Evolutionary conservation across 2,329 filamentous ascomycete species (phyloP), one percentile per base, ranked within the genome.

Genomic region (Zymoseptoria tritici): DNA sequence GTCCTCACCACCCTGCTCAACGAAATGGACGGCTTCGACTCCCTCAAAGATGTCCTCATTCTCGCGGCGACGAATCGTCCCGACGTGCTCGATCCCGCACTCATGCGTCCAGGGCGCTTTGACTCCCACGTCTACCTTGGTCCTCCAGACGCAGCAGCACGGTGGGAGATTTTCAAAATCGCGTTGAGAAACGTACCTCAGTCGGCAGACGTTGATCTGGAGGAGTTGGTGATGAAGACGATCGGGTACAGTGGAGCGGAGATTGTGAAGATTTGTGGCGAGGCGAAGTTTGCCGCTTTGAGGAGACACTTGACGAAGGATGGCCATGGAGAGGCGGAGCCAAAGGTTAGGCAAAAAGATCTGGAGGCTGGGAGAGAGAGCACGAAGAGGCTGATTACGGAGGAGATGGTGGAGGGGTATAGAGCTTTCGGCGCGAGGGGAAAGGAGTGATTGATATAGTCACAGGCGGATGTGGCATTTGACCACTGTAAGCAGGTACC

Each of bases 1-100:
- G 89, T 96, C 52, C 83, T 97, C 13, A 92, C 91, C 0, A 95
- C 92, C 1, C 78, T 97, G 26, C 82, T 97, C 4, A 96, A 91
- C 61, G 93, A 97, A 72, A 95, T 97, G 88, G 93, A 97, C 71
- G 93, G 93, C 53, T 96, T 97, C 66, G 91, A 96, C 73, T 81
- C 87, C 49, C 80, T 95, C 20, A 87, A 87, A 57, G 89, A 89
- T 59, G 91, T 97, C 0, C 83, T 95, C 60, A 87, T 97, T 13
- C 83, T 97, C 19, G 93, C 90, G 0, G 93, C 93, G 2, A 97
- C 93, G 0, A 97, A 97, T 76, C 85, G 90, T 57, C 93, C 93
- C 0, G 89, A 96, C 68, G 82, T 87, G 1, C 83, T 97, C 20
- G 93, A 97, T 71, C 84, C 90, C 0, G 93, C 93, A 0, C 81